Evolutionary conservation across 1,284 basidiomycete species (phyloP).

Genomic region (Leccinum subrobustum): DNA sequence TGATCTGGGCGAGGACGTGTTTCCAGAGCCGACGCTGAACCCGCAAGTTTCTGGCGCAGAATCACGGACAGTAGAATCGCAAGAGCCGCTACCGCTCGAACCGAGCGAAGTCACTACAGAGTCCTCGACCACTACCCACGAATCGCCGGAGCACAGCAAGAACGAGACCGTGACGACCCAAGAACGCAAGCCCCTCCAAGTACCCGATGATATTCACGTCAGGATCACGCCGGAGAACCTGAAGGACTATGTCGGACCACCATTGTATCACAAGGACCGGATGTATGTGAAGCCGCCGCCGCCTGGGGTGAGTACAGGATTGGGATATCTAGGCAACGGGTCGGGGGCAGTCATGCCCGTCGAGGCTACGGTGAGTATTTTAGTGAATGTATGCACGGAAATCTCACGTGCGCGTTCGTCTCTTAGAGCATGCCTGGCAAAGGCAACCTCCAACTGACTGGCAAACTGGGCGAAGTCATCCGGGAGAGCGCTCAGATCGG

Average conservation of each 20-base stretch:
- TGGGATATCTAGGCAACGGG: slow-evolving; percentile 96
- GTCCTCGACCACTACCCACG: slow-evolving; percentile 17
- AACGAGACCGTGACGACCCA: slow-evolving; percentile 69
- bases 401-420: neutral
- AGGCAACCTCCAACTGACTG: slow-evolving; percentile 86
- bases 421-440: slow-evolving; percentile 88
- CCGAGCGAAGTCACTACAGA: slow-evolving; percentile 24
- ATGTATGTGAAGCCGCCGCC: slow-evolving; percentile 85
- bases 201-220: slow-evolving; percentile 81
- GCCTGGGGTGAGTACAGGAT: slow-evolving; percentile 89
- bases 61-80: slow-evolving; percentile 38
- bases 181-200: slow-evolving; percentile 76
- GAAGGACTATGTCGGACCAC: slow-evolving; percentile 96
- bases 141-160: slow-evolving; percentile 25
- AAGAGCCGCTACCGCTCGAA: slow-evolving; percentile 39
- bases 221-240: slow-evolving; percentile 84
- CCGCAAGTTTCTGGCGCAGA: slow-evolving; percentile 21
- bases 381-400: neutral
- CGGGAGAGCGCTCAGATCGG: slow-evolving; percentile 95
- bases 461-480: slow-evolving; percentile 98
- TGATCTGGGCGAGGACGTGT: slow-evolving; percentile 85
- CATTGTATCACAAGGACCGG: slow-evolving; percentile 93
- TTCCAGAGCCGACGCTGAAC: slow-evolving; percentile 64
- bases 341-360: slow-evolving; percentile 97
- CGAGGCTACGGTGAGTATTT: slow-evolving; percentile 76